Evolutionary conservation across 495 filamentous ascomycete genomes (phyloP).

Genomic region (Xylaria telfairii): DNA sequence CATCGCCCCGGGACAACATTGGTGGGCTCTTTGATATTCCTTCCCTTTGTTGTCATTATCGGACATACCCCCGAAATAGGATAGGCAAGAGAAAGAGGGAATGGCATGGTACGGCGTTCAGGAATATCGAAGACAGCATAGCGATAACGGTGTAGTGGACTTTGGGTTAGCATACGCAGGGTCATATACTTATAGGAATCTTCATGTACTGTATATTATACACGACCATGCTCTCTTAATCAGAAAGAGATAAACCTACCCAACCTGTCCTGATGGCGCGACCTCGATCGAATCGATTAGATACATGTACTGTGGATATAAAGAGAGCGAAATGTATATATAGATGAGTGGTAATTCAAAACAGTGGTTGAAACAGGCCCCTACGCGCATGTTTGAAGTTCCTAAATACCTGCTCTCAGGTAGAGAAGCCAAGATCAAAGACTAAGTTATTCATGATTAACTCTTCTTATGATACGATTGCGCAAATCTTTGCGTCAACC

Average conservation of each 20-base stretch:
- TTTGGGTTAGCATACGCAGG: conserved; percentile 24
- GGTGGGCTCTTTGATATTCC: conserved; percentile 9
- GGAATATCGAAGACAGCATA: conserved; percentile 24
- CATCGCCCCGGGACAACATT: conserved; percentile 6
- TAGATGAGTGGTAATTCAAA: too few species aligned
- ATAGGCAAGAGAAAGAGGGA: conserved; percentile 7
- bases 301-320: too few species aligned
- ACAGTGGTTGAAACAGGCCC: neutral
- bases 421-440: neutral
- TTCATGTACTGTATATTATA: conserved; percentile 18
- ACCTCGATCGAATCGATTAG: neutral
- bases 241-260: conserved; percentile 4
- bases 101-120: conserved; percentile 25
- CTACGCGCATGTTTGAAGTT: neutral
- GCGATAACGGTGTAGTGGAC: conserved; percentile 19
- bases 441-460: neutral
- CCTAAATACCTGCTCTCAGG: neutral
- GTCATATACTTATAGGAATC: conserved; percentile 13
- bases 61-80: conserved; percentile 23
- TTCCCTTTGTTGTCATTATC: conserved; percentile 17
- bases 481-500: neutral
- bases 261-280: neutral
- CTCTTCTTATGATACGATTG: neutral
- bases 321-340: neutral
- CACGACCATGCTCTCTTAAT: neutral